Percentiles rank a stretch among this genome's conserved stretches.
Conservation (phyloP, 2,329 filamentous ascomycete genomes). For the Calonectria honghensis region DNA sequence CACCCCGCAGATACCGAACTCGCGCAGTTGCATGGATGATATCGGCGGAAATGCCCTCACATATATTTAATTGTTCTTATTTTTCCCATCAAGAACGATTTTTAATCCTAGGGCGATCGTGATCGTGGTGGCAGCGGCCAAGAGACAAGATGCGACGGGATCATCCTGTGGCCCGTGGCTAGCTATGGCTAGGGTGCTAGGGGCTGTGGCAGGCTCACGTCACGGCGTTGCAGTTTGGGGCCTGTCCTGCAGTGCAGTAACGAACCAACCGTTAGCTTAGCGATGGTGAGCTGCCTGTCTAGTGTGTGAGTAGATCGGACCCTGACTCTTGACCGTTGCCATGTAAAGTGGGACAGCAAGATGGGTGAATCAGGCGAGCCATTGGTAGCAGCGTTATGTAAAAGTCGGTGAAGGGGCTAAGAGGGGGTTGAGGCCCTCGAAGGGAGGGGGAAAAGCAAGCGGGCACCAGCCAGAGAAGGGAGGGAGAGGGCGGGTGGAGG, state of each 20-base stretch:
- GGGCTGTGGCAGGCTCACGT: slow-evolving; percentile 29
- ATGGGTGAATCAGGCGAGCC: slow-evolving; percentile 50
- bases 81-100: neutral
- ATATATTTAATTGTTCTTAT: neutral
- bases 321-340: slow-evolving; percentile 51
- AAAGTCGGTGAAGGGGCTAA: slow-evolving; percentile 59
- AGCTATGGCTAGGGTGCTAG: slow-evolving; percentile 13
- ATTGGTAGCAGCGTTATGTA: slow-evolving; percentile 51
- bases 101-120: slow-evolving; percentile 25
- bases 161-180: slow-evolving; percentile 29
- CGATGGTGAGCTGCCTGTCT: slow-evolving; percentile 40
- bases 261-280: slow-evolving; percentile 48
- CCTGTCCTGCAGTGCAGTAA: slow-evolving; percentile 42
- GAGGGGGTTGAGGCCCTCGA: slow-evolving; percentile 45
- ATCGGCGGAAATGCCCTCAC: neutral
- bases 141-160: slow-evolving; percentile 29
- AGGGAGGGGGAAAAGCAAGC: slow-evolving; percentile 48
- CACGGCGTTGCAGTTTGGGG: slow-evolving; percentile 38
- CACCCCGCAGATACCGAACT: slow-evolving; percentile 26
- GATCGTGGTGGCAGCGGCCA: slow-evolving; percentile 36
- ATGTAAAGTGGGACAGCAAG: slow-evolving; percentile 49
- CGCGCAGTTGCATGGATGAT: neutral
- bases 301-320: slow-evolving; percentile 50
- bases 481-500: slow-evolving; percentile 45
- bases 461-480: slow-evolving; percentile 50